These are phyloP conservation scores for Lachnellula occidentalis DNA, from an alignment of 2,329 filamentous ascomycete species.

Conservation along the genomic window DNA sequence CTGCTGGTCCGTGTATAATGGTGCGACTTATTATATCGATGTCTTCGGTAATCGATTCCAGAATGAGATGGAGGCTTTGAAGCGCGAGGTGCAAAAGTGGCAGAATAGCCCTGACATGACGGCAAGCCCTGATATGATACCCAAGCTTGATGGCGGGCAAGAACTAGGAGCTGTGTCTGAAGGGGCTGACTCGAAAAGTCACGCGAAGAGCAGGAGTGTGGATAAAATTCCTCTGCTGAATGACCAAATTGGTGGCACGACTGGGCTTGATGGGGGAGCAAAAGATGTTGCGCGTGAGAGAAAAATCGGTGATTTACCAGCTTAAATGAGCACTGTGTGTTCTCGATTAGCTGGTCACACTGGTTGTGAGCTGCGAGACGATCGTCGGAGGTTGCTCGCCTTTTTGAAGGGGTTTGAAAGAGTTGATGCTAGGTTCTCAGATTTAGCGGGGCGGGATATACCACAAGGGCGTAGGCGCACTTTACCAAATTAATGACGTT, in stretches of 20 bases:
- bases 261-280: conserved; percentile 41
- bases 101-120: conserved; percentile 55
- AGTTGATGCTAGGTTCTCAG: neutral
- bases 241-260: conserved; percentile 39
- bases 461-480: neutral
- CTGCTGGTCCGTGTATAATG: conserved; percentile 92
- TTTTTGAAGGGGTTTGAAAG: neutral
- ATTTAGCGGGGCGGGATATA: neutral
- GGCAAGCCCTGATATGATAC: conserved; percentile 36
- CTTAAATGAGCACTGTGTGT: conserved; percentile 10
- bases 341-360: neutral
- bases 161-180: conserved; percentile 18
- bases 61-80: conserved; percentile 87
- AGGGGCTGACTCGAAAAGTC: conserved; percentile 5
- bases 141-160: conserved; percentile 25
- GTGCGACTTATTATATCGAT: conserved; percentile 96
- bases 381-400: neutral
- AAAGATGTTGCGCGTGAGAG: conserved; percentile 45
- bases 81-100: conserved; percentile 84
- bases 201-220: conserved; percentile 30
- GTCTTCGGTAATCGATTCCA: conserved; percentile 96
- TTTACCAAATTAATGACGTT: too few relatives aligned
- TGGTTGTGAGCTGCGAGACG: neutral
- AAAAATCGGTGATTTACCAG: conserved; percentile 33
- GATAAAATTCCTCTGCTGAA: conserved; percentile 54